Base-by-base conservation (phyloP, 345 rosid genomes). In the Lumnitzera littorea region DNA sequence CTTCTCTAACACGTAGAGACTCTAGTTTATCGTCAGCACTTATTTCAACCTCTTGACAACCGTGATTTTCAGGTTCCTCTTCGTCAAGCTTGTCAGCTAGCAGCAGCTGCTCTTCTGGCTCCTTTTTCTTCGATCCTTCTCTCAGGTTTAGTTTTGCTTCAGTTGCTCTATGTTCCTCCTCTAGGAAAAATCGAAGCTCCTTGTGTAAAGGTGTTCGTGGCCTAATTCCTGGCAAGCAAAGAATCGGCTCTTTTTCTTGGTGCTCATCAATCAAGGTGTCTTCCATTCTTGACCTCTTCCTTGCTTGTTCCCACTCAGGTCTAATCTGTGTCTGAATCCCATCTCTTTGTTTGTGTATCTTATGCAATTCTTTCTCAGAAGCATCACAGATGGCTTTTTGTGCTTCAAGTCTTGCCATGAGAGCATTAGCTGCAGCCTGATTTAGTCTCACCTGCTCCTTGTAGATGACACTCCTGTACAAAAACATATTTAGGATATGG, bases 401-500 rank as follows among this genome's bases (percentile, higher is more conserved):
- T 6, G 97, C 97, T 77, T 88, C 96, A 29, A 94, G 78, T 67
- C 96, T 90, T 36, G 97, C 95, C 86, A 75, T 87, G 47, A 94
- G 88, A 0, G 97, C 89, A 62, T 72, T 82, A 16, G 77, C 56
- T 13, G 99, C 97, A 46, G 88, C 95, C 72, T 94, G 95, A 80
- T 88, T 94, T 60, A 94, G 74, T 74, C 97, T 86, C 67, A 83
- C 82, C 72, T 94, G 92, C 62, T 94, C 99, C 82, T 94, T 90
- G 58, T 88, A 88, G 48, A 90, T 73, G 16, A 88, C 96, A 75
- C 91, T 94, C 91, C 97, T 94, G 81, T 66, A 78, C 55, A 62
- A 58, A 46, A 2, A 47, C 43, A 36, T 36, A 36, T 36, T 36
- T 36, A 36, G 43, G 43, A 36, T 36, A 36, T 36, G 43, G 43